phyloP scores from a whole-genome alignment of 2,329 filamentous ascomycete genomes.

The Periconia digitata region DNA sequence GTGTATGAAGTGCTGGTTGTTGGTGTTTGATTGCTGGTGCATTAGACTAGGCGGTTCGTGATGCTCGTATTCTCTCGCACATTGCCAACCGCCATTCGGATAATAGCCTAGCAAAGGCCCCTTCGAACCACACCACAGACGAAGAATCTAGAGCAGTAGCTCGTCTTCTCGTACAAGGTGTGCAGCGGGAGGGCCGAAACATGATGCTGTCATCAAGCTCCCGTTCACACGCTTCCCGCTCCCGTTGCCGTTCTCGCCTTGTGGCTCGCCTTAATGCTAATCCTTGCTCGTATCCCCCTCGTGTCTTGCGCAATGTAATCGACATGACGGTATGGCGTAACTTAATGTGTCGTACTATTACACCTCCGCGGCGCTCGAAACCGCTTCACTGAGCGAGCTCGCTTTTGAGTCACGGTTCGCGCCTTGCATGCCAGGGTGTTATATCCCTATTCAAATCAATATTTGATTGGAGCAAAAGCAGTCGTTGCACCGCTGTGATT shows the following conservation, averaged over 20 bases:
- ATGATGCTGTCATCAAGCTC: not conserved
- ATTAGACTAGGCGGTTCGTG: not conserved
- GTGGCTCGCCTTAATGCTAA: not conserved
- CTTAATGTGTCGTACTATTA: too few relatives aligned
- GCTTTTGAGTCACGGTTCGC: not conserved
- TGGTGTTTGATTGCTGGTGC: not conserved
- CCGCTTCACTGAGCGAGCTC: not conserved
- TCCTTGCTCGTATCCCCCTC: not conserved
- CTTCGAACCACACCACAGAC: too few relatives aligned
- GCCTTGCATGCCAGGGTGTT: too few relatives aligned
- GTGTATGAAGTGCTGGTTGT: too few relatives aligned
- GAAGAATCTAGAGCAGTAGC: too few relatives aligned
- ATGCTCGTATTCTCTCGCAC: not conserved
- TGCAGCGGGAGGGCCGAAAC: not conserved
- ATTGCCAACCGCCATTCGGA: not conserved
- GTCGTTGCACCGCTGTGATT: too few relatives aligned
- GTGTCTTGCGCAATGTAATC: not conserved
- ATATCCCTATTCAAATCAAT: too few relatives aligned
- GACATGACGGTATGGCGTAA: not conserved
- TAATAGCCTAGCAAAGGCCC: too few relatives aligned
- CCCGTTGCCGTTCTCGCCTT: not conserved
- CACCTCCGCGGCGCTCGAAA: not conserved
- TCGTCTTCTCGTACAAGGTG: too few relatives aligned
- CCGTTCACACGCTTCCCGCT: not conserved
- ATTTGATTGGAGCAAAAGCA: too few relatives aligned